Evolutionary conservation across 1,284 basidiomycete species (phyloP).

Genomic region (Phenoliferia sp.): DNA sequence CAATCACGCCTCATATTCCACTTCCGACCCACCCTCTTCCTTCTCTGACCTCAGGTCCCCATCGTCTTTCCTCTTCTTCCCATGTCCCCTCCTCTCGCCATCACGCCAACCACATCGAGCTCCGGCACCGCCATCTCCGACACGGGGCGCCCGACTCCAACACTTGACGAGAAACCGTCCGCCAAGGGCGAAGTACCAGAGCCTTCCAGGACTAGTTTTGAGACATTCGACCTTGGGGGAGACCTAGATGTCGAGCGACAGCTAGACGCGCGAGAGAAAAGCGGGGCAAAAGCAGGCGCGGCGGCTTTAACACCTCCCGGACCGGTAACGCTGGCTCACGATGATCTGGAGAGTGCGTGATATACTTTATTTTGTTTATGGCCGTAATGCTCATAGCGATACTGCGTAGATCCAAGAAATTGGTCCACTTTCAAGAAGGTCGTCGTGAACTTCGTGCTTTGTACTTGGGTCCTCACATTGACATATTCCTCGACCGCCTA

Average conservation of each 20-base stretch:
- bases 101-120: no score
- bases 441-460: conserved; percentile 13
- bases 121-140: no score
- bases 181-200: no score
- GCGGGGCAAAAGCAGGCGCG: not conserved
- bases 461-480: conserved; percentile 20
- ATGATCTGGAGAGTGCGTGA: conserved; percentile 8
- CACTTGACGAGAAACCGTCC: no score
- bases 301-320: not conserved
- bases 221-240: not conserved
- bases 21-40: no score
- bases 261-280: not conserved
- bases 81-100: no score
- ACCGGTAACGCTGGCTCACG: conserved; percentile 1
- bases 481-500: conserved; percentile 27
- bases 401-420: conserved; percentile 8
- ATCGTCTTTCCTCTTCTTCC: no score
- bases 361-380: not conserved
- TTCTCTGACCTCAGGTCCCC: no score
- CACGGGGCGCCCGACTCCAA: no score
- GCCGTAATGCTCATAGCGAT: not conserved
- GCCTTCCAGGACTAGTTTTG: no score
- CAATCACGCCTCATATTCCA: no score
- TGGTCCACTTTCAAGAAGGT: conserved; percentile 14
- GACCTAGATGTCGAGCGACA: not conserved